These are phyloP conservation scores for Trichoderma asperellum DNA, from an alignment of 2,329 filamentous ascomycete species.

Conservation along the genomic window DNA sequence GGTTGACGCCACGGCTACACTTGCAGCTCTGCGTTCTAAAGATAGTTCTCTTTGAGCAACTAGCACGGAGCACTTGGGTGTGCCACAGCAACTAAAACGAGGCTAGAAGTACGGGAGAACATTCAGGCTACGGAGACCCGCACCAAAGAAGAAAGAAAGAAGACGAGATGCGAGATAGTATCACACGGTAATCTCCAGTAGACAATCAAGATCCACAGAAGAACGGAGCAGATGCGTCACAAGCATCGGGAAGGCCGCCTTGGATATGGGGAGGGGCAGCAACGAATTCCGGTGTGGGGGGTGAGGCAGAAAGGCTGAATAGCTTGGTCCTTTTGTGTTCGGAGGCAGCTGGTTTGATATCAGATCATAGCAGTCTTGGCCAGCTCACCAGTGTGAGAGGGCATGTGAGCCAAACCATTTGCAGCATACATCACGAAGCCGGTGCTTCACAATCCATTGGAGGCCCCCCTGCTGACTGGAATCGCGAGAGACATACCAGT, in stretches of 20 bases:
- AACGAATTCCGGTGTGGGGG: constrained; percentile 11
- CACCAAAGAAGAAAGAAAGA: constrained; percentile 20
- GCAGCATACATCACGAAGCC: constrained; percentile 8
- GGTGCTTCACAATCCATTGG: constrained; percentile 11
- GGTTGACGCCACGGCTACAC: constrained; percentile 20
- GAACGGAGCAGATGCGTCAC: constrained; percentile 6
- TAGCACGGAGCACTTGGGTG: not conserved
- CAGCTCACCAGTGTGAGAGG: not conserved
- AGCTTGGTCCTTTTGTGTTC: not conserved
- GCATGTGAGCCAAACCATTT: not conserved
- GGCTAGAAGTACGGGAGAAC: constrained; percentile 23
- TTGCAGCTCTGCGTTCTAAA: constrained; percentile 24
- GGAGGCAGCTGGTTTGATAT: not conserved
- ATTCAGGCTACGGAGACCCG: constrained; percentile 21
- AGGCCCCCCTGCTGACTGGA: constrained; percentile 14
- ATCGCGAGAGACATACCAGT: not conserved
- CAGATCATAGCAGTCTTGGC: not conserved
- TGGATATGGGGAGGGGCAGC: constrained; percentile 14
- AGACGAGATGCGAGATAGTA: constrained; percentile 14
- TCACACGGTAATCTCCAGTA: constrained; percentile 27
- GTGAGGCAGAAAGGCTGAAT: not conserved
- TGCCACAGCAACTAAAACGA: constrained; percentile 16
- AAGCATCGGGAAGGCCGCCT: constrained; percentile 22
- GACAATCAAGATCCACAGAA: constrained; percentile 23
- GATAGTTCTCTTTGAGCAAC: constrained; percentile 10